Evolutionary conservation across 108 stramenopile species (phyloP).

Genomic region (Epithemia pelagica): DNA sequence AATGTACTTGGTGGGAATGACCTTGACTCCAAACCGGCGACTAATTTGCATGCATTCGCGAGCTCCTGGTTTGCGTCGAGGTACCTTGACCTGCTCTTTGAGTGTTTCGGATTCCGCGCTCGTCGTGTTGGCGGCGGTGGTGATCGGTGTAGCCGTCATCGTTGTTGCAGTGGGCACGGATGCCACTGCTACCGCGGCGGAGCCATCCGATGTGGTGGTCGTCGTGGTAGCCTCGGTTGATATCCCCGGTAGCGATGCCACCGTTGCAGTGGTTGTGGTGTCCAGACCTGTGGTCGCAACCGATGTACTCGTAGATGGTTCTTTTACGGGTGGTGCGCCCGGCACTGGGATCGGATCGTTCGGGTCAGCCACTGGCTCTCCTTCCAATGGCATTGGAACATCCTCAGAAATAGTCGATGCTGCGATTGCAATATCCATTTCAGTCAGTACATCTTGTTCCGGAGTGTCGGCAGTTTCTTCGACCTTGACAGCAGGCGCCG

Average conservation of each 20-base stretch:
- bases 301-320: neutral
- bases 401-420: no score
- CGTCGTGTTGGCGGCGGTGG: conserved; percentile 4
- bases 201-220: neutral
- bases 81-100: conserved; percentile 19
- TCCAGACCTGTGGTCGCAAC: neutral
- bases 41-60: conserved; percentile 86
- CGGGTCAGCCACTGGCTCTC: neutral
- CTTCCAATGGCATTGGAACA: neutral
- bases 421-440: no score
- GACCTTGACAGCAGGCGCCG: neutral
- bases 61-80: conserved; percentile 83
- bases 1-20: conserved; percentile 68
- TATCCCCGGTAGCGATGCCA: no score
- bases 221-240: neutral
- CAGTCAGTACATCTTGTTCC: neutral
- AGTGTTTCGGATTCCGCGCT: conserved; percentile 4
- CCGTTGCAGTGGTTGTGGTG: neutral
- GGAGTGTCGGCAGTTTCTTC: neutral
- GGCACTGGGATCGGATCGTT: no score
- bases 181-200: neutral
- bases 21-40: conserved; percentile 50
- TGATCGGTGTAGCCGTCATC: conserved; percentile 1
- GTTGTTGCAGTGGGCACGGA: neutral
- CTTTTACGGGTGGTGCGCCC: neutral